phyloP scores from a whole-genome alignment of 2,329 filamentous ascomycete species.

The Trichoderma brevicompactum region DNA sequence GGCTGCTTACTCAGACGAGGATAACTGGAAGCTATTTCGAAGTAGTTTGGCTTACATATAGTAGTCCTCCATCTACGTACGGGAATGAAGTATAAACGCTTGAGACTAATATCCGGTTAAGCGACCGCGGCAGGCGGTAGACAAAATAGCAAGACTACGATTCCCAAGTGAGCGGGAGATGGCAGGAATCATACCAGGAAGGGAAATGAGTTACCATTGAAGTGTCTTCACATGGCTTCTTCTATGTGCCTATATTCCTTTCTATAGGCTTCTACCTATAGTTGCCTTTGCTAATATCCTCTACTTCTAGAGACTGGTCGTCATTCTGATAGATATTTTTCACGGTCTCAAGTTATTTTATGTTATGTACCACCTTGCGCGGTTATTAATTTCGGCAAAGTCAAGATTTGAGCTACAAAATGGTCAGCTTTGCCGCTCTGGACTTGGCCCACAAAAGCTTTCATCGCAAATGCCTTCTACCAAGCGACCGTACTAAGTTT shows the following conservation, averaged over 20 bases:
- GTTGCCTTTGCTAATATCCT: too few relatives aligned
- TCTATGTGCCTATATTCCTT: too few relatives aligned
- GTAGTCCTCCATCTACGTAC: neutral
- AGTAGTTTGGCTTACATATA: neutral
- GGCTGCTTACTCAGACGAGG: slow-evolving; percentile 11
- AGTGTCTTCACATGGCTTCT: too few relatives aligned
- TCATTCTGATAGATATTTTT: too few relatives aligned
- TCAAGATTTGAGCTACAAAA: neutral
- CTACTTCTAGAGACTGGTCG: too few relatives aligned
- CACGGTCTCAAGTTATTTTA: too few relatives aligned
- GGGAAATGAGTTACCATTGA: too few relatives aligned
- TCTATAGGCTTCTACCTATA: too few relatives aligned
- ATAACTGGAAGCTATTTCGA: neutral
- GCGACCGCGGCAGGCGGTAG: slow-evolving; percentile 7
- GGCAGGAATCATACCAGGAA: too few relatives aligned
- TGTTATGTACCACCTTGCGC: too few relatives aligned
- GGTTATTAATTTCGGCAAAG: slow-evolving; percentile 3
- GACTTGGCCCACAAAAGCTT: neutral
- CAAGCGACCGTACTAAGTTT: neutral
- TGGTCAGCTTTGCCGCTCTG: neutral
- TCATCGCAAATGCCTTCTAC: neutral
- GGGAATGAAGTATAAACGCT: neutral
- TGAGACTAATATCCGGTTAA: neutral
- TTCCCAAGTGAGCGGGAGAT: too few relatives aligned
- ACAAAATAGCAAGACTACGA: too few relatives aligned